Base-by-base conservation (phyloP, 1,284 basidiomycete genomes). In the Hemileia vastatrix region DNA sequence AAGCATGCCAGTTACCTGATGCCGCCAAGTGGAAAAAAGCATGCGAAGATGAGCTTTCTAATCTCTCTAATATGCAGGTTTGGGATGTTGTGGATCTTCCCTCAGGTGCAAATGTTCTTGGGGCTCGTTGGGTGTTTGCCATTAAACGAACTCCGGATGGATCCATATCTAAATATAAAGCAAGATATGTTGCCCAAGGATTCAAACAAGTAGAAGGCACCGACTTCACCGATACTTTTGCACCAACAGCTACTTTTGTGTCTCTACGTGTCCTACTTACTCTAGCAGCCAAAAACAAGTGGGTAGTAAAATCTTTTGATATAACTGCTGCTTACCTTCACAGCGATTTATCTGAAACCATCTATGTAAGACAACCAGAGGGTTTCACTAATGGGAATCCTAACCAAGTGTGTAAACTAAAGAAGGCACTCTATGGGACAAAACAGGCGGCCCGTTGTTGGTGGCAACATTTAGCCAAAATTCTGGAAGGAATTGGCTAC, bases 221-320 rank as follows among this genome's bases (percentile, higher is more conserved):
- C 0, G 77, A 82, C 64, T 81, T 77, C 64, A 72, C 75, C 19
- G 70, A 81, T 33, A 80, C 77, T 0, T 80, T 72, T 56, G 69
- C 78, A 0, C 80, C 79, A 0, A 74, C 80, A 0, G 76, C 75
- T 4, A 70, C 72, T 11, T 69, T 77, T 1, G 58, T 72, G 0
- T 75, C 77, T 0, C 72, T 80, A 13, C 64, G 76, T 0, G 59
- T 74, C 0, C 55, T 80, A 1, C 68, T 80, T 0, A 72, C 78
- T 0, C 59, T 80, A 0, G 77, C 78, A 5, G 74, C 78, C 1
- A 13, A 54, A 1, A 48, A 75, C 23, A 72, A 75, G 45, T 66
- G 65, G 19, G 70, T 77, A 27, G 54, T 80, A 0, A 71, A 79
- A 47, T 76, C 78, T 40, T 74, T 80, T 21, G 77, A 82, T 64